These are phyloP conservation scores for Melocanna baccifera DNA, from an alignment of 176 grass and related monocot species.

Conservation along the genomic window DNA sequence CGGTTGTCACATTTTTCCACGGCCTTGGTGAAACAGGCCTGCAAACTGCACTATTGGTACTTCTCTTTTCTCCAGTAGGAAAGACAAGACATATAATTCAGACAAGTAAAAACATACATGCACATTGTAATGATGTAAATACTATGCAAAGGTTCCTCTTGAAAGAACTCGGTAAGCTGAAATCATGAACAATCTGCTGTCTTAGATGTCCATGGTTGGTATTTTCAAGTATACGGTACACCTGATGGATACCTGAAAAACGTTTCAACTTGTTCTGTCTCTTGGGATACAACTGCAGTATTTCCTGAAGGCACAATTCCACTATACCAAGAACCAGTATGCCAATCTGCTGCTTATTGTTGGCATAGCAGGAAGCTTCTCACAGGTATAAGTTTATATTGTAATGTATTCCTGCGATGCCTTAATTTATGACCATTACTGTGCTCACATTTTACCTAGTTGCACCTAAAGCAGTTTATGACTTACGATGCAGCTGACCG, in stretches of 20 bases:
- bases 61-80: conserved; percentile 7
- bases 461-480: not conserved
- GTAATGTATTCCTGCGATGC: not conserved
- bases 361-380: conserved; percentile 60
- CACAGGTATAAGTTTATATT: conserved; percentile 56
- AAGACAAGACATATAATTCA: not conserved
- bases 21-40: conserved; percentile 63
- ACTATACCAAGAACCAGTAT: conserved; percentile 86
- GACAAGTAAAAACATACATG: not conserved
- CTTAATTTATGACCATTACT: not conserved
- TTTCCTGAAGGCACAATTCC: conserved; percentile 89
- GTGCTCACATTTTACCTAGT: not conserved
- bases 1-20: conserved; percentile 53
- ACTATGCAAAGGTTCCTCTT: not conserved
- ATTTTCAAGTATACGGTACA: not conserved
- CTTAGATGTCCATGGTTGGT: not conserved
- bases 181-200: not conserved
- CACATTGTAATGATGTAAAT: conserved; percentile 4
- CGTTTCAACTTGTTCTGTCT: not conserved
- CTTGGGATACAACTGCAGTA: conserved; percentile 50
- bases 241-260: not conserved
- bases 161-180: not conserved
- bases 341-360: conserved; percentile 75
- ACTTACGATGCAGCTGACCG: conserved; percentile 48
- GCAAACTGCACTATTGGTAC: conserved; percentile 62